A percentile compares a stretch with the other conserved stretches of the same genome.
Evolutionary conservation across 75 land plant species (phyloP).

Genomic region (Selaginella tamariscina): DNA sequence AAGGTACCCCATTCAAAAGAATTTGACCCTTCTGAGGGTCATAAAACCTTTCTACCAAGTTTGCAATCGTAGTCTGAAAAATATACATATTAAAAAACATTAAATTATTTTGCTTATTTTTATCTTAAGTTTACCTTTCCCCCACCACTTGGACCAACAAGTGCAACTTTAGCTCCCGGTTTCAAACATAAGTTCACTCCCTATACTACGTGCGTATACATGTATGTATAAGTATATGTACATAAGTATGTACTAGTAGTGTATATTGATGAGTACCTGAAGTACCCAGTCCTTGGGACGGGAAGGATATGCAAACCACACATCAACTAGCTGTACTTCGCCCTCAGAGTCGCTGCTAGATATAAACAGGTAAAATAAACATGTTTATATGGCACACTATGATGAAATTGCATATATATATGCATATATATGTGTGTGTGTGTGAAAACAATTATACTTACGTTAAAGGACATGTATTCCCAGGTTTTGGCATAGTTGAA

Average conservation of each 20-base stretch:
- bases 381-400: not conserved
- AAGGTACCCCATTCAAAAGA: conserved; percentile 63
- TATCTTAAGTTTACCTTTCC: conserved; percentile 60
- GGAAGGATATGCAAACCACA: conserved; percentile 98
- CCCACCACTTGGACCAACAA: conserved; percentile 99
- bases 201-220: conserved; percentile 27
- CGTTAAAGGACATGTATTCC: conserved; percentile 64
- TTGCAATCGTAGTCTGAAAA: conserved; percentile 93
- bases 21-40: conserved; percentile 82
- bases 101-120: not conserved
- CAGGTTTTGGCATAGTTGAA: conserved; percentile 65
- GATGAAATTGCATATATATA: not conserved
- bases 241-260: not conserved
- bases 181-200: conserved; percentile 63
- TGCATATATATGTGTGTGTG: not conserved
- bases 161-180: conserved; percentile 94
- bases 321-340: conserved; percentile 80
- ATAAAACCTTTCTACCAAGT: conserved; percentile 88
- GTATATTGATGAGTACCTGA: conserved; percentile 47
- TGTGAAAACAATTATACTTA: conserved; percentile 19
- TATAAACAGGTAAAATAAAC: not conserved
- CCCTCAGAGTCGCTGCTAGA: conserved; percentile 25
- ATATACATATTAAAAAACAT: not conserved
- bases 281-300: conserved; percentile 87
- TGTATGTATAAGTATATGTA: not conserved